Conservation (phyloP, 2,329 filamentous ascomycete genomes). For the Hymenoscyphus scutula region DNA sequence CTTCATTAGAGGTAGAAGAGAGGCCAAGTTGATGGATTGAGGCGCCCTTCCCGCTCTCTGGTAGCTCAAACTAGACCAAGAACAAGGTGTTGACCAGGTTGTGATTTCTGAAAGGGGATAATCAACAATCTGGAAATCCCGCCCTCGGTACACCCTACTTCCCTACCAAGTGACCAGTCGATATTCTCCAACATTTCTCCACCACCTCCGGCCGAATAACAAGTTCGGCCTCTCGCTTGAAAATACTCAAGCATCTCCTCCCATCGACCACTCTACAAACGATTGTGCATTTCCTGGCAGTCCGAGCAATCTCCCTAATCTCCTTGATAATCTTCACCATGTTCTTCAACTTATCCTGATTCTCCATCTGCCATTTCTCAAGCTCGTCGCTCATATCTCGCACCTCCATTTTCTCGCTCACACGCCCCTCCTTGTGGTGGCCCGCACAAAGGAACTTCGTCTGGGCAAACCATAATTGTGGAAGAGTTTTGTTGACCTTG, state of each 20-base stretch:
- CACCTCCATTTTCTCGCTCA: constrained; percentile 14
- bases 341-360: constrained; percentile 13
- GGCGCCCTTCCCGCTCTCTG: too few relatives aligned
- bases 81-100: too few relatives aligned
- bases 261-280: constrained; percentile 14
- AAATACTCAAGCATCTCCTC: constrained; percentile 19
- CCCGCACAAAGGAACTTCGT: constrained; percentile 25
- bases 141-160: too few relatives aligned
- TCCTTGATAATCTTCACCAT: constrained; percentile 21
- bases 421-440: constrained; percentile 22
- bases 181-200: constrained; percentile 10
- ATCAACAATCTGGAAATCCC: too few relatives aligned
- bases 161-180: neutral
- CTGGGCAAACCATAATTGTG: constrained; percentile 31
- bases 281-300: constrained; percentile 1
- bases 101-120: too few relatives aligned
- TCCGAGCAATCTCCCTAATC: constrained; percentile 19
- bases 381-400: constrained; percentile 13
- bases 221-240: constrained; percentile 9
- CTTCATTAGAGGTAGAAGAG: too few relatives aligned
- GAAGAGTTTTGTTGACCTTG: constrained; percentile 14
- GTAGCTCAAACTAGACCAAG: too few relatives aligned
- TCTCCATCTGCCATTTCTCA: constrained; percentile 15
- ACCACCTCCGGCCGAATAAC: constrained; percentile 9
- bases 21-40: too few relatives aligned